Percentiles rank a stretch among this genome's conserved stretches.
Conservation (phyloP, 495 filamentous ascomycete species). For the Aspergillus incahuasiensis region DNA sequence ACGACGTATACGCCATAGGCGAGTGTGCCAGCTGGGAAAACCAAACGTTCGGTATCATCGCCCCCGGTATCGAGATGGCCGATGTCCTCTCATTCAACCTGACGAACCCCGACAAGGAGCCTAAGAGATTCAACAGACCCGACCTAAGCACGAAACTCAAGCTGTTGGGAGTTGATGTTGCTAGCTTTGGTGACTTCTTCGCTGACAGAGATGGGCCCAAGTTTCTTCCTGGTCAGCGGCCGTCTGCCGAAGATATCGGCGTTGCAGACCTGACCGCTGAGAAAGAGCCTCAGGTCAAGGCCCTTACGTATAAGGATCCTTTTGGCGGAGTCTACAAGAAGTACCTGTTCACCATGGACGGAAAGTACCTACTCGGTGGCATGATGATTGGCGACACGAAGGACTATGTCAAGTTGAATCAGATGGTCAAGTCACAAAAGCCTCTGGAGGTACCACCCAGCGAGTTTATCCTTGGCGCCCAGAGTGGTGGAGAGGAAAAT, state of each 20-base stretch:
- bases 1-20: constrained; percentile 84
- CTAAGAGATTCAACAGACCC: constrained; percentile 71
- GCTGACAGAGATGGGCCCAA: constrained; percentile 86
- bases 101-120: constrained; percentile 72
- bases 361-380: constrained; percentile 87
- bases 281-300: constrained; percentile 62
- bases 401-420: constrained; percentile 91
- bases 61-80: constrained; percentile 93
- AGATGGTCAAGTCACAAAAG: constrained; percentile 89
- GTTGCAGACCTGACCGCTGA: constrained; percentile 30
- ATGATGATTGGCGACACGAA: constrained; percentile 99
- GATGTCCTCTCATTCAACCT: constrained; percentile 94
- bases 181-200: constrained; percentile 95
- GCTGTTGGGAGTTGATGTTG: constrained; percentile 88
- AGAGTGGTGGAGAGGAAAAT: constrained; percentile 68
- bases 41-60: constrained; percentile 91
- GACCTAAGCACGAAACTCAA: constrained; percentile 95
- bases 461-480: constrained; percentile 83
- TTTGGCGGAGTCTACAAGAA: constrained; percentile 96
- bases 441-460: constrained; percentile 76
- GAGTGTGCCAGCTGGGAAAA: constrained; percentile 95
- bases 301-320: constrained; percentile 88
- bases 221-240: constrained; percentile 56
- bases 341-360: constrained; percentile 88
- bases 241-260: constrained; percentile 21